A percentile compares a stretch with the other conserved stretches of the same genome.
Conservation (phyloP, 495 filamentous ascomycete species). For the Cryomyces minteri region DNA sequence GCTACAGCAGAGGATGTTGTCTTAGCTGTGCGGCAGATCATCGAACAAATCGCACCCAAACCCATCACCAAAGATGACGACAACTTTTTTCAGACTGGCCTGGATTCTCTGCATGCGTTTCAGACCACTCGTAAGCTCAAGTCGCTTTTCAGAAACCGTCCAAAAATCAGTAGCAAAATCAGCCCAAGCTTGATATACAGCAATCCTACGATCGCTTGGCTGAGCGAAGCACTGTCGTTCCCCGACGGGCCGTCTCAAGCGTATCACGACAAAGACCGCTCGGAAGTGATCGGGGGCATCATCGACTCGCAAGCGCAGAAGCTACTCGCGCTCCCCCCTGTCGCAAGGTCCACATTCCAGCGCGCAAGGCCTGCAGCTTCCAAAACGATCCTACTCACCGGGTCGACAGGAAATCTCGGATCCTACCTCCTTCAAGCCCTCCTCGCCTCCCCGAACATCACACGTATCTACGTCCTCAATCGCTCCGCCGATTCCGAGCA, state of each 20-base stretch:
- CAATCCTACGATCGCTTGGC: background rate
- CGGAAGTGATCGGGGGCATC: no score
- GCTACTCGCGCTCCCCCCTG: no score
- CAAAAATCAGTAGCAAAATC: background rate
- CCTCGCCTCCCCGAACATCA: no score
- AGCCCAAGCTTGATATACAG: background rate
- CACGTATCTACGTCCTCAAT: no score
- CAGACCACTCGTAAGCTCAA: background rate
- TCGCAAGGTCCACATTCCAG: no score
- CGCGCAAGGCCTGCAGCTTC: no score
- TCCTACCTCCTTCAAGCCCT: background rate
- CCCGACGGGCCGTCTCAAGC: no score
- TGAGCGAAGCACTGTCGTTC: no score
- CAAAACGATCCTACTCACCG: constrained; percentile 5
- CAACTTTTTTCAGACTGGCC: background rate
- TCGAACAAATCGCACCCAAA: background rate
- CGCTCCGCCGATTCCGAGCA: no score
- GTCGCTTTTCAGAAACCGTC: background rate
- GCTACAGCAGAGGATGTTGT: background rate
- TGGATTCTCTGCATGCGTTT: background rate
- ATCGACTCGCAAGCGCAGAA: no score
- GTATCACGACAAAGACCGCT: no score
- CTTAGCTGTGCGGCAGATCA: background rate
- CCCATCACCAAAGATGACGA: background rate
- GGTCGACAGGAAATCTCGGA: constrained; percentile 4